phyloP scores from a whole-genome alignment of 345 rosid genomes.

The Lepidium aucheri region DNA sequence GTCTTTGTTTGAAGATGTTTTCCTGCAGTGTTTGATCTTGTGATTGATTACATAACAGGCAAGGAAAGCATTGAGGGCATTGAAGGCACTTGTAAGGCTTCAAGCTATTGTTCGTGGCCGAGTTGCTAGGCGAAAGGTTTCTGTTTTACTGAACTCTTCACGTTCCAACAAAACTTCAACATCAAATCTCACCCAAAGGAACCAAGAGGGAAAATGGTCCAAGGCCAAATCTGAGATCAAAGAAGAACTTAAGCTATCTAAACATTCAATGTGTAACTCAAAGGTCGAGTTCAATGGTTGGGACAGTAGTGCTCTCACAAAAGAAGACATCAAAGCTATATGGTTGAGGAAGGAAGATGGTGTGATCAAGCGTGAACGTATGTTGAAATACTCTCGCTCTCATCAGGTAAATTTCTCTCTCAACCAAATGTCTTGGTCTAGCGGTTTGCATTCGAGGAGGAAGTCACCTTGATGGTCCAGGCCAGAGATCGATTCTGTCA shows the following conservation, averaged over 20 bases:
- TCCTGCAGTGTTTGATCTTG: constrained; percentile 12
- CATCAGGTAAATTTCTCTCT: constrained; percentile 41
- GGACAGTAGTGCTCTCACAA: constrained; percentile 51
- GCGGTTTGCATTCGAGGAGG: no score
- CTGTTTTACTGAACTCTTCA: constrained; percentile 20
- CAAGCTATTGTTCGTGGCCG: constrained; percentile 81
- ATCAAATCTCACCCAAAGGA: constrained; percentile 18
- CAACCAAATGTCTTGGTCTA: no score
- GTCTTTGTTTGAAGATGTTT: neutral
- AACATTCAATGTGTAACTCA: neutral
- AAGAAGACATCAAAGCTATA: constrained; percentile 50
- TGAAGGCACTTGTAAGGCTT: constrained; percentile 77
- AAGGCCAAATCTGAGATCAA: constrained; percentile 28
- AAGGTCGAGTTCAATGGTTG: constrained; percentile 46
- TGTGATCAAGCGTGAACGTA: constrained; percentile 49
- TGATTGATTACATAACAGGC: constrained; percentile 44
- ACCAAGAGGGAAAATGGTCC: constrained; percentile 19
- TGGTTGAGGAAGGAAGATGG: constrained; percentile 62
- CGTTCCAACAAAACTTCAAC: constrained; percentile 24
- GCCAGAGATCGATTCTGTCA: no score
- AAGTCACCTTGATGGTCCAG: no score
- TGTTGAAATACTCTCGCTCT: constrained; percentile 76
- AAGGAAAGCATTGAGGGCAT: constrained; percentile 78
- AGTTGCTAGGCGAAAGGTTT: constrained; percentile 47
- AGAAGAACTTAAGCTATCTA: constrained; percentile 37